Percentiles rank a stretch among this genome's conserved stretches.
Conservation (phyloP, 768 basidiomycete species). For the Astraeus odoratus region DNA sequence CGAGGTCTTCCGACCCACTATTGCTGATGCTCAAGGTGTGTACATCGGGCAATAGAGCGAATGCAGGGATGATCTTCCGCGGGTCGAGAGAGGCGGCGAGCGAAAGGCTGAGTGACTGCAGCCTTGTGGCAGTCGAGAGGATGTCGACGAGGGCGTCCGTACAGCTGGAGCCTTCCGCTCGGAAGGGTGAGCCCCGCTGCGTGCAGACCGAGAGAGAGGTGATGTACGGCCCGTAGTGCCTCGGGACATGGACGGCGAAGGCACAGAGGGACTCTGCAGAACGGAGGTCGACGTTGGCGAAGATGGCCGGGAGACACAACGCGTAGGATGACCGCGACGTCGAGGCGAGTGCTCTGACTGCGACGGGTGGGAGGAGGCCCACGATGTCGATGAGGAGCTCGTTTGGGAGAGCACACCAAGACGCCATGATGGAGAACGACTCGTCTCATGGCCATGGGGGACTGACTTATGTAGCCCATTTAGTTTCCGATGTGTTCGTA, state of each 20-base stretch:
- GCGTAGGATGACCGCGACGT: constrained; percentile 46
- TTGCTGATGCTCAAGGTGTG: constrained; percentile 15
- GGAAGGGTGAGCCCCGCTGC: constrained; percentile 25
- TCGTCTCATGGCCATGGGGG: neutral
- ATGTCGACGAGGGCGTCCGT: constrained; percentile 46
- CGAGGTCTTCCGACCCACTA: constrained; percentile 27
- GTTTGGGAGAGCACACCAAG: constrained; percentile 53
- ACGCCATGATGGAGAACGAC: constrained; percentile 3
- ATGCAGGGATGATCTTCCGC: constrained; percentile 14
- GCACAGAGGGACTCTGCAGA: constrained; percentile 38
- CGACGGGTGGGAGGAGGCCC: constrained; percentile 37
- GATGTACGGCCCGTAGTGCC: constrained; percentile 45
- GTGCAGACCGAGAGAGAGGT: constrained; percentile 42
- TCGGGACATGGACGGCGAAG: constrained; percentile 54
- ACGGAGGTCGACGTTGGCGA: constrained; percentile 49
- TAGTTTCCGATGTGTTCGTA: too few relatives aligned
- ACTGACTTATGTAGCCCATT: neutral
- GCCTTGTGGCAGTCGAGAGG: constrained; percentile 41
- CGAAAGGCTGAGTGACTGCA: constrained; percentile 26
- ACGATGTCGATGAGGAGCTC: constrained; percentile 62
- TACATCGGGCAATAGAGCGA: constrained; percentile 12
- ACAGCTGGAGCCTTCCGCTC: constrained; percentile 23
- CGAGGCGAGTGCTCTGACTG: constrained; percentile 41
- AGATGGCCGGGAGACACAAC: constrained; percentile 51
- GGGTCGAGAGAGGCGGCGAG: constrained; percentile 22